phyloP scores from a whole-genome alignment of 169 alveolate species.

The Plasmodium inui region DNA sequence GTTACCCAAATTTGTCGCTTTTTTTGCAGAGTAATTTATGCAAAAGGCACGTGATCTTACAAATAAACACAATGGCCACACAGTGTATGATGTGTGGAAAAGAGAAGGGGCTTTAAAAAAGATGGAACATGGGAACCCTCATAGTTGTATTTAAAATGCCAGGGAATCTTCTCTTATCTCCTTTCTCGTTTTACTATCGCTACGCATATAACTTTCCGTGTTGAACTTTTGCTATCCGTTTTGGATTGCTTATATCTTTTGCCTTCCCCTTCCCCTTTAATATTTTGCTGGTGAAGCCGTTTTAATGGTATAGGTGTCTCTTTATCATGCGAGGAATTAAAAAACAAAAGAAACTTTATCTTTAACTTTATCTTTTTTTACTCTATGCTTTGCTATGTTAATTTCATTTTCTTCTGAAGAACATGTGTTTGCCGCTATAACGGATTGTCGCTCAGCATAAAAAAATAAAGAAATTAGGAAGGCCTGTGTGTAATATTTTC shows the following conservation, averaged over 20 bases:
- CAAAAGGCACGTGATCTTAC: background rate
- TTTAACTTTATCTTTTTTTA: background rate
- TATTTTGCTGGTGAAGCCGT: background rate
- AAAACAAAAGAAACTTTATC: background rate
- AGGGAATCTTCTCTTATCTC: background rate
- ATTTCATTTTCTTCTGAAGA: background rate
- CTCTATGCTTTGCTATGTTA: background rate
- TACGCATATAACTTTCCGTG: background rate
- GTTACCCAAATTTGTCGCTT: background rate
- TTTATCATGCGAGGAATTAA: background rate
- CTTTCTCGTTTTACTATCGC: background rate
- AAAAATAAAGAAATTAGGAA: background rate
- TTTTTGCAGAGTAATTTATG: background rate
- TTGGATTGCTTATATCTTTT: background rate
- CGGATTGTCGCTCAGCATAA: constrained; percentile 3
- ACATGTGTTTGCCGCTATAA: constrained; percentile 11
- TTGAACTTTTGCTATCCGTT: background rate
- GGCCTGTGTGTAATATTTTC: constrained; percentile 6
- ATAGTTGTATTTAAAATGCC: background rate
- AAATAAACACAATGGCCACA: background rate
- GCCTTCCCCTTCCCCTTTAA: background rate
- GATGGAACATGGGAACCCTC: background rate
- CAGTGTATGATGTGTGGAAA: background rate
- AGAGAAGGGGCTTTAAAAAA: background rate
- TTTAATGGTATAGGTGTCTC: background rate